phyloP scores from a whole-genome alignment of 2,329 filamentous ascomycete genomes.

The Alternaria viburni region DNA sequence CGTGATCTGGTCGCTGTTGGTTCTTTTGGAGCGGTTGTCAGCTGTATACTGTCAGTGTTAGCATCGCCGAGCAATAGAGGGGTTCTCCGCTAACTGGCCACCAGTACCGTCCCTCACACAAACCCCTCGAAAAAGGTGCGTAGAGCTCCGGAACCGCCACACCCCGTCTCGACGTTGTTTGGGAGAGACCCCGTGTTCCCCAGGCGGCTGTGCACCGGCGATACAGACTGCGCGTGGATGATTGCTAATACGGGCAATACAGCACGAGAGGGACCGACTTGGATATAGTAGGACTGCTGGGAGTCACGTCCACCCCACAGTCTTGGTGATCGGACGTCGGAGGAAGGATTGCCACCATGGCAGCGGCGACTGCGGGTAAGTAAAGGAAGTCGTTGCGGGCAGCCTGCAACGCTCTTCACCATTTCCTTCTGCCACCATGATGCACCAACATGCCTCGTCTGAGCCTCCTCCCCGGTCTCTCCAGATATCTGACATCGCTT shows the following conservation, averaged over 20 bases:
- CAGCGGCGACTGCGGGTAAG: conserved; percentile 52
- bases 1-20: conserved; percentile 15
- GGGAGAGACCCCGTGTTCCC: neutral
- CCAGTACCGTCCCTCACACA: conserved; percentile 37
- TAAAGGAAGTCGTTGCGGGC: conserved; percentile 30
- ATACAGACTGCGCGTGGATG: neutral
- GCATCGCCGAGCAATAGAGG: conserved; percentile 32
- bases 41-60: conserved; percentile 31
- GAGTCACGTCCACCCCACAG: conserved; percentile 13
- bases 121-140: conserved; percentile 42
- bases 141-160: conserved; percentile 23
- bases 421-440: conserved; percentile 29
- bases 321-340: conserved; percentile 26
- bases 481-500: conserved; percentile 43
- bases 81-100: conserved; percentile 43
- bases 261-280: conserved; percentile 17
- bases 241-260: conserved; percentile 25
- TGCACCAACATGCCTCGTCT: conserved; percentile 16
- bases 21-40: conserved; percentile 13
- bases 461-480: conserved; percentile 33
- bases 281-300: conserved; percentile 14
- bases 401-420: conserved; percentile 25
- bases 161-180: neutral
- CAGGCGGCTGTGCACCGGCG: neutral
- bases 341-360: conserved; percentile 43